Evolutionary conservation across 371 early-diverging fungal species (phyloP).

Genomic region (Apophysomyces ossiformis): DNA sequence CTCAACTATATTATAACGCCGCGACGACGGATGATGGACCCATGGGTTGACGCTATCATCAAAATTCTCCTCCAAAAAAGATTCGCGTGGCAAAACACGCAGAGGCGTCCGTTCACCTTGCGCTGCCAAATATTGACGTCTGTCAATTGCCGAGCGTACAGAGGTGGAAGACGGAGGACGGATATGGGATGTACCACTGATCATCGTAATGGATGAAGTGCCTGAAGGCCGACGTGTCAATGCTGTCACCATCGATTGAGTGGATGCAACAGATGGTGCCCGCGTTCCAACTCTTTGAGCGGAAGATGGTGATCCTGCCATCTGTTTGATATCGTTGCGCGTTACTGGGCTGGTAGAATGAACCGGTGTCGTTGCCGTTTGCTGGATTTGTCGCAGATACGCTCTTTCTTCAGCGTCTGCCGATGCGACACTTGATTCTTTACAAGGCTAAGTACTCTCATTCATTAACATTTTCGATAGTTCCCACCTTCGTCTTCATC

Average conservation of each 20-base stretch:
- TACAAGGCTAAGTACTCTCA: not conserved
- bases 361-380: slow-evolving; percentile 12
- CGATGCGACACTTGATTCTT: slow-evolving; percentile 25
- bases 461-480: not conserved
- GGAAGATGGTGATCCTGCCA: slow-evolving; percentile 9
- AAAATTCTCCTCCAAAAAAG: slow-evolving; percentile 32
- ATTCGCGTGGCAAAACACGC: not conserved
- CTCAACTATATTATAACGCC: slow-evolving; percentile 26
- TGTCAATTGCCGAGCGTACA: slow-evolving; percentile 1
- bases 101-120: slow-evolving; percentile 5
- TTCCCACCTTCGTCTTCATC: not conserved
- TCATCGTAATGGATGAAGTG: slow-evolving; percentile 13
- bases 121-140: not conserved
- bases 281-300: slow-evolving; percentile 9
- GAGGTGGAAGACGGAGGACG: slow-evolving; percentile 16
- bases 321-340: not conserved
- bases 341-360: slow-evolving; percentile 3
- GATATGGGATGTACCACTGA: slow-evolving; percentile 10
- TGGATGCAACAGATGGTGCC: slow-evolving; percentile 33
- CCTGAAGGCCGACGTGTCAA: slow-evolving; percentile 25
- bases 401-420: slow-evolving; percentile 35
- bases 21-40: slow-evolving; percentile 29
- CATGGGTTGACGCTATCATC: slow-evolving; percentile 45
- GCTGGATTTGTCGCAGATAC: slow-evolving; percentile 28
- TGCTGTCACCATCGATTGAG: slow-evolving; percentile 33